Evolutionary conservation across 106 monocot species (phyloP), one percentile per base, ranked within the genome.

Genomic region (Xerophyta viscosa): DNA sequence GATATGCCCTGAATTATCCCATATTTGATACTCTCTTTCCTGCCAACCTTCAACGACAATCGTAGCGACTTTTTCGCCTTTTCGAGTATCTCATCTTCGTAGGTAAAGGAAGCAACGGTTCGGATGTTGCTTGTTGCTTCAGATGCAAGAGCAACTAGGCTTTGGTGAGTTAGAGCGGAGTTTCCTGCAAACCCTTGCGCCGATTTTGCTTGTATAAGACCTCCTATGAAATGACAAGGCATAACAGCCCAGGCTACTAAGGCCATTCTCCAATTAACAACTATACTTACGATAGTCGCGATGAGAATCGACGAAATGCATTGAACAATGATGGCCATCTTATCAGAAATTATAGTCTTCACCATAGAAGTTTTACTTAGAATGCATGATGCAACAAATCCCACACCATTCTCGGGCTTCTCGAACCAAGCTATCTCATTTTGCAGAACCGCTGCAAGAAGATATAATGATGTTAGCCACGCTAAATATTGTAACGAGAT

Each of bases 401-500:
- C 78, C 20, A 69, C 68, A 29, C 64, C 59, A 27, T 79, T 73
- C 53, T 73, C 41, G 8, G 67, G 54, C 46, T 69, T 64, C 37
- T 79, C 73, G 61, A 79, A 79, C 78, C 78, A 79, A 24, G 50
- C 67, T 25, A 79, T 45, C 46, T 73, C 72, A 18, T 72, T 73
- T 1, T 48, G 72, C 27, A 79, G 73, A 26, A 73, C 41, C 24
- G 41, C 73, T 79, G 69, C 46, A 54, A 27, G 23, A 9, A 56
- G 5, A 33, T 5, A 33, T 6, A 33, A n/a, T n/a, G n/a, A n/a
- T n/a, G n/a, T n/a, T n/a, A n/a, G n/a, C n/a, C n/a, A n/a, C n/a
- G n/a, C n/a, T n/a, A n/a, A n/a, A n/a, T n/a, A n/a, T n/a, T n/a
- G n/a, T n/a, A n/a, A n/a, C n/a, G n/a, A n/a, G n/a, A n/a, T n/a